Percentiles rank a stretch among this genome's conserved stretches.
Conservation (phyloP, 805 yeast species). For the Candida morakotiae region DNA sequence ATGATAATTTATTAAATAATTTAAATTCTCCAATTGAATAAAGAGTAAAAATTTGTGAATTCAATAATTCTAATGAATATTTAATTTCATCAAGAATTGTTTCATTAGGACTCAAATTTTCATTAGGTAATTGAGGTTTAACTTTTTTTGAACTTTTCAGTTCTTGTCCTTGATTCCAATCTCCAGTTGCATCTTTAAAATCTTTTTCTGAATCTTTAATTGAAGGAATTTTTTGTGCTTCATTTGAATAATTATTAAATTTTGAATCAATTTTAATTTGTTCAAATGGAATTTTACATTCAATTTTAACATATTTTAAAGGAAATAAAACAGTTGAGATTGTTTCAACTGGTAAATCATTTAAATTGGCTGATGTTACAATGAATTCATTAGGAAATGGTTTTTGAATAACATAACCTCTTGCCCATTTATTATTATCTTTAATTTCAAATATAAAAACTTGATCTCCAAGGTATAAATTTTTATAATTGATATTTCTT, state of each 20-base stretch:
- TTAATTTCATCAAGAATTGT: slow-evolving; percentile 46
- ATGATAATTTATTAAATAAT: slow-evolving; percentile 53
- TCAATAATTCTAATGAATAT: slow-evolving; percentile 52
- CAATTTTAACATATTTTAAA: slow-evolving; percentile 44
- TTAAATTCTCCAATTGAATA: slow-evolving; percentile 68
- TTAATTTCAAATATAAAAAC: slow-evolving; percentile 67
- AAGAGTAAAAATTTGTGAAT: slow-evolving; percentile 63
- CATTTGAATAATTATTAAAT: slow-evolving; percentile 23
- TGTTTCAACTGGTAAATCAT: slow-evolving; percentile 56
- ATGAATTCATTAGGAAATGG: slow-evolving; percentile 70
- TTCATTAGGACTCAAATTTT: slow-evolving; percentile 9
- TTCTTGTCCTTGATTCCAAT: slow-evolving; percentile 7
- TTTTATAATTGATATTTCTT: slow-evolving; percentile 37
- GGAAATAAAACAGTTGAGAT: slow-evolving; percentile 61
- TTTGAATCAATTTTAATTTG: slow-evolving; percentile 21
- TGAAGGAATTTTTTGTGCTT: slow-evolving; percentile 25
- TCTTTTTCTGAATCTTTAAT: slow-evolving; percentile 28
- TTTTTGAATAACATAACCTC: slow-evolving; percentile 68
- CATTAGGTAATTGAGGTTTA: slow-evolving; percentile 54
- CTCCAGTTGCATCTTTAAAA: slow-evolving; percentile 18
- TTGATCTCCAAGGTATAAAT: slow-evolving; percentile 74
- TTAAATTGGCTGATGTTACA: slow-evolving; percentile 56
- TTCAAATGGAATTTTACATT: slow-evolving; percentile 39
- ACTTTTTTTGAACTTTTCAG: neutral
- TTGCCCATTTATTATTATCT: slow-evolving; percentile 61